Evolutionary conservation across 2,329 filamentous ascomycete species (phyloP).

Genomic region (Pseudocercospora macadamiae): DNA sequence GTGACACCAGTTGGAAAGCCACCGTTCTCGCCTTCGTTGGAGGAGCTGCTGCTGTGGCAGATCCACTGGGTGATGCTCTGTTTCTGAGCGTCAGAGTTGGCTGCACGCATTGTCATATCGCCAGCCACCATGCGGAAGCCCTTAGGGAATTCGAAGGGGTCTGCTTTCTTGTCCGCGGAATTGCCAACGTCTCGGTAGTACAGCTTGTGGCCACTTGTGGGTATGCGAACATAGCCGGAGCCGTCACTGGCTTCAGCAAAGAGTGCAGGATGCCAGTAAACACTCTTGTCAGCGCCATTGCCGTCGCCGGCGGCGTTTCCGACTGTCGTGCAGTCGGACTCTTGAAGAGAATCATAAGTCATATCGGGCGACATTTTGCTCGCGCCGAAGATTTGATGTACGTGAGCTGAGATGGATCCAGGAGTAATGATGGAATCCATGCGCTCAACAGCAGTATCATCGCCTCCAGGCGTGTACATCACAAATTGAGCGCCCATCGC

Average conservation of each 20-base stretch:
- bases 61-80: constrained; percentile 53
- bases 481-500: constrained; percentile 31
- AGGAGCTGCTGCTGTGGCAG: constrained; percentile 52
- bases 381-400: constrained; percentile 72
- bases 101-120: constrained; percentile 59
- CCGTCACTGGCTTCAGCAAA: constrained; percentile 68
- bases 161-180: constrained; percentile 60
- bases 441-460: constrained; percentile 54
- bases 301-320: constrained; percentile 27
- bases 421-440: constrained; percentile 70
- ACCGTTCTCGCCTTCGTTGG: constrained; percentile 49
- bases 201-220: constrained; percentile 66
- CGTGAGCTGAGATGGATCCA: constrained; percentile 61
- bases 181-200: constrained; percentile 64
- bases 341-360: constrained; percentile 61
- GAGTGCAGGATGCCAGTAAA: constrained; percentile 76
- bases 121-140: constrained; percentile 74
- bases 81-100: constrained; percentile 55
- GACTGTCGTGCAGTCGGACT: constrained; percentile 57
- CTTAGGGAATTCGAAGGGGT: constrained; percentile 69
- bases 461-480: constrained; percentile 31
- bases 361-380: constrained; percentile 66
- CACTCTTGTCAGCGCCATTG: constrained; percentile 65
- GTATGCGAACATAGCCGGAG: constrained; percentile 63
- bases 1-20: constrained; percentile 66